Conservation (phyloP, 192 early-diverging fungal species). For the Lobosporangium transversale region DNA sequence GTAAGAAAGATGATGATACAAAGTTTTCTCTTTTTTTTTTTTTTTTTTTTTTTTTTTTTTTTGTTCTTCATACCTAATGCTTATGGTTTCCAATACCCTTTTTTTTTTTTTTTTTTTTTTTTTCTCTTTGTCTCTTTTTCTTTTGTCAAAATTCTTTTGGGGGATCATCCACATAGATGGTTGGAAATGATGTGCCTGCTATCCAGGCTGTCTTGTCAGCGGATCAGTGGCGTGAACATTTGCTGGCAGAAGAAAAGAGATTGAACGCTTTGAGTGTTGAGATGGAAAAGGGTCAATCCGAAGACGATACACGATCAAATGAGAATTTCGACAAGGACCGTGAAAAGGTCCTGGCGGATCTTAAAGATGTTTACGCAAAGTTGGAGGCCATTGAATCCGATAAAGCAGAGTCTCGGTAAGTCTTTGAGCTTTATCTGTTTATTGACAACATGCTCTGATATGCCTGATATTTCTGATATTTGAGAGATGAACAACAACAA, state of each 20-base stretch:
- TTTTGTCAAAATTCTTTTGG: too few species aligned
- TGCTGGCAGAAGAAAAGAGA: conserved; percentile 85
- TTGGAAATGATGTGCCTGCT: conserved; percentile 88
- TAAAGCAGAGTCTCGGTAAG: conserved; percentile 89
- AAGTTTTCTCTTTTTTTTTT: too few species aligned
- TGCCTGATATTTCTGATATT: too few species aligned
- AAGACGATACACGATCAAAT: conserved; percentile 61
- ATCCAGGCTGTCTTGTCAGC: conserved; percentile 91
- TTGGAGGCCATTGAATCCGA: conserved; percentile 96
- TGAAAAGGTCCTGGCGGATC: conserved; percentile 46
- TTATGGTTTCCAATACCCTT: neutral
- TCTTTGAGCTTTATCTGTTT: too few species aligned
- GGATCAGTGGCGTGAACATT: conserved; percentile 90
- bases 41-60: conserved; percentile 6
- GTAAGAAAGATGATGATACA: conserved; percentile 59
- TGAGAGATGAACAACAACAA: too few species aligned
- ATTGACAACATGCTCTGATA: too few species aligned
- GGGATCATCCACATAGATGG: too few species aligned
- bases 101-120: neutral
- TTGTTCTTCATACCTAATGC: neutral
- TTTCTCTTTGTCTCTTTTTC: too few species aligned
- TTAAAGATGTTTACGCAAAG: conserved; percentile 87
- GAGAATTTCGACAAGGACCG: conserved; percentile 51
- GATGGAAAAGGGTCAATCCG: conserved; percentile 61
- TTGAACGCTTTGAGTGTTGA: conserved; percentile 64